Evolutionary conservation across 2,329 filamentous ascomycete genomes (phyloP), one percentile per base, ranked within the genome.

Genomic region (Torrubiella hemipterigena): DNA sequence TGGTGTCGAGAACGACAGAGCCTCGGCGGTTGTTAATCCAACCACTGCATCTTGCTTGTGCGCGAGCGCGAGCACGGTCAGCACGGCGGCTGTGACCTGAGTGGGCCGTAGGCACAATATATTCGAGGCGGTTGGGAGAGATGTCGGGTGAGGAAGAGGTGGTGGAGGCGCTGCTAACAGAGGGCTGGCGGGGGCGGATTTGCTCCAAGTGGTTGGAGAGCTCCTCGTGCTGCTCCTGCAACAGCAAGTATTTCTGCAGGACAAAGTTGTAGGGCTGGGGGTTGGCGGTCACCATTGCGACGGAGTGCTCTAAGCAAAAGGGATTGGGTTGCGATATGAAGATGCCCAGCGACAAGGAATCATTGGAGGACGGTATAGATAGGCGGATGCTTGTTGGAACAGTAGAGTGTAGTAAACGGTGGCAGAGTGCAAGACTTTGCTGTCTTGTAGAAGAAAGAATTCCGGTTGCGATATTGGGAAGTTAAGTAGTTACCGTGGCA

Each of bases 111-210:
- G 52, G 38, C 10, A 41, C 51, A 63, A 61, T 33, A 68, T 63
- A 44, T 66, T 69, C 39, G 65, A 66, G 50, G 58, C 77, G 49
- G 52, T 70, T 61, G 46, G 66, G 69, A 48, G 77, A 77, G 47
- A 69, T 66, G 49, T 74, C 56, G 52, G 74, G 63, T 49, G 76
- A 64, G 3, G 60, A 60, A 29, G 53, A 42, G 9, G 55, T 52
- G 3, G 59, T 58, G 11, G 51, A 47, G 24, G 43, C 47, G 32
- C 42, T 52, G 37, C 55, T 52, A 6, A 45, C 38, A 10, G 42
- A 46, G 13, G 36, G 40, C 17, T 51, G 56, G 29, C 55, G 60
- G 13, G 56, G 61, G 25, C 61, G 63, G 31, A 73, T 62, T 36
- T 63, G 59, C 40, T 69, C 57, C 36, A 73, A 63, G 38, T 66